These are phyloP conservation scores for Cyclaneusma minus DNA, from an alignment of 2,329 filamentous ascomycete genomes.

Conservation along the genomic window DNA sequence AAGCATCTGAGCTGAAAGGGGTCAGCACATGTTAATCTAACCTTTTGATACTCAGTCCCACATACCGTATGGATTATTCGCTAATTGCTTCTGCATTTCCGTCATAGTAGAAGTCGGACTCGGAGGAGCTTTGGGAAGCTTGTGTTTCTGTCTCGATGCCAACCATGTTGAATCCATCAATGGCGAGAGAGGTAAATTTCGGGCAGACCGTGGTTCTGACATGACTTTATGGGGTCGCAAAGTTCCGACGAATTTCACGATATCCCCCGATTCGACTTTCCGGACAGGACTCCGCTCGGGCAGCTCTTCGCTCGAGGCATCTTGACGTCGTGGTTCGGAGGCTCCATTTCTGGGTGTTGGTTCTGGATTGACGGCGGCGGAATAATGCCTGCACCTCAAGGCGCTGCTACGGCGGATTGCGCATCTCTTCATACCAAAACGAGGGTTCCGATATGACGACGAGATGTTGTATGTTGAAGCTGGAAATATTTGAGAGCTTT, in stretches of 20 bases:
- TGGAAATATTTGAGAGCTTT: too few relatives aligned
- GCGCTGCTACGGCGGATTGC: conserved; percentile 9
- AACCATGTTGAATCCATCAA: conserved; percentile 27
- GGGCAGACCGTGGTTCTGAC: conserved; percentile 13
- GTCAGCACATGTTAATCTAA: neutral
- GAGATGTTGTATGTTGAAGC: too few relatives aligned
- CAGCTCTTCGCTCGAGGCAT: too few relatives aligned
- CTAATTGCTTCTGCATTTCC: conserved; percentile 40
- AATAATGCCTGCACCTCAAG: too few relatives aligned
- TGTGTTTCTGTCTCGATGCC: conserved; percentile 17
- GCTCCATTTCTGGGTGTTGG: neutral
- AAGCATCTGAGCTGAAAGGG: conserved; percentile 39
- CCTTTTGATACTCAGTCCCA: neutral
- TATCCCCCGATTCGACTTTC: too few relatives aligned
- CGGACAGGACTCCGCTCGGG: too few relatives aligned
- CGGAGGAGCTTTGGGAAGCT: conserved; percentile 15
- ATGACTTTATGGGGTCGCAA: neutral
- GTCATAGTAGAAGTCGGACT: conserved; percentile 28
- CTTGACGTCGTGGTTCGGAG: neutral
- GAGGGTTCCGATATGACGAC: too few relatives aligned
- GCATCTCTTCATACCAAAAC: conserved; percentile 16
- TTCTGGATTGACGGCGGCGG: neutral
- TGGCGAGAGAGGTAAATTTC: conserved; percentile 27
- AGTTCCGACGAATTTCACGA: too few relatives aligned
- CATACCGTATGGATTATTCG: conserved; percentile 49